Conservation (phyloP, 306 rosid genomes). For the Quercus ilex region DNA sequence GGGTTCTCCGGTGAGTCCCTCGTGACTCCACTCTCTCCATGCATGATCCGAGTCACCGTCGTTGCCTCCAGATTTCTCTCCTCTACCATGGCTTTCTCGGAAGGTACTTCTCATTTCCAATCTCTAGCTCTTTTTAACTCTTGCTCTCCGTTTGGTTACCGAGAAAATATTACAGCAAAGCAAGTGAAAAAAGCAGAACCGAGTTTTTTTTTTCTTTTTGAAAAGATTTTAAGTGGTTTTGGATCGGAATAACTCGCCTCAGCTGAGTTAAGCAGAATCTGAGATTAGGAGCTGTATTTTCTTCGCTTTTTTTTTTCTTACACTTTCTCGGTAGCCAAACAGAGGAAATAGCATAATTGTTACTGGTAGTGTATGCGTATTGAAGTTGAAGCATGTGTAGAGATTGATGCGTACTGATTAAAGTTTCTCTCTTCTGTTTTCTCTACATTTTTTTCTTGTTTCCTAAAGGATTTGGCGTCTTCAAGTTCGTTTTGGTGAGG, state of each 20-base stretch:
- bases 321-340: slow-evolving; percentile 58
- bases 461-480: slow-evolving; percentile 74
- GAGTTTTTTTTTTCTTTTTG: not conserved
- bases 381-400: slow-evolving; percentile 28
- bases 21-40: slow-evolving; percentile 25
- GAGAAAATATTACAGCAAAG: slow-evolving; percentile 26
- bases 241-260: not conserved
- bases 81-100: slow-evolving; percentile 32
- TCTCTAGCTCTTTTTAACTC: not conserved
- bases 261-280: slow-evolving; percentile 11
- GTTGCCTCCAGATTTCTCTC: slow-evolving; percentile 10
- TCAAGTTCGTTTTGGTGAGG: slow-evolving; percentile 91
- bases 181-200: not conserved
- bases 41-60: slow-evolving; percentile 23
- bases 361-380: slow-evolving; percentile 14
- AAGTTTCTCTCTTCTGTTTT: slow-evolving; percentile 34
- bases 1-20: slow-evolving; percentile 29
- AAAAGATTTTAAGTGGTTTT: too few species aligned
- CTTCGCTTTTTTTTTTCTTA: slow-evolving; percentile 7
- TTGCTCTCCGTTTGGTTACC: slow-evolving; percentile 51
- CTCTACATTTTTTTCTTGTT: slow-evolving; percentile 12
- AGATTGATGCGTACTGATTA: slow-evolving; percentile 45
- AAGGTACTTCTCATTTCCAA: slow-evolving; percentile 32
- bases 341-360: slow-evolving; percentile 24
- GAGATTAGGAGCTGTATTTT: not conserved